phyloP scores from a whole-genome alignment of 1,284 basidiomycete genomes.

The Chondrostereum purpureum region DNA sequence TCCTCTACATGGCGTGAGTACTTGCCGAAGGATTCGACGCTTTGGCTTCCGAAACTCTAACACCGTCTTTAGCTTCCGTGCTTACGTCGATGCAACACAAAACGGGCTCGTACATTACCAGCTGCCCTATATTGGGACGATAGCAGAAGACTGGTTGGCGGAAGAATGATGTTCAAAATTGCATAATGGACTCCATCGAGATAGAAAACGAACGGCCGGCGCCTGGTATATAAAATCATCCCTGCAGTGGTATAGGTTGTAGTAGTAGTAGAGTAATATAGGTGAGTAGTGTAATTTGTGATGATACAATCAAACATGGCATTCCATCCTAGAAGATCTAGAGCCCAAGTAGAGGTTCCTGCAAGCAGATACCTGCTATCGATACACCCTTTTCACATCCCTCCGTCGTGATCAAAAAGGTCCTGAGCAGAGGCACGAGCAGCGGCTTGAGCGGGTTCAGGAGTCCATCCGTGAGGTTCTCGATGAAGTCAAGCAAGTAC shows the following conservation, averaged over 20 bases:
- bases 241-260: too few relatives aligned
- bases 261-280: conserved; percentile 7
- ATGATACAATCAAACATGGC: not conserved
- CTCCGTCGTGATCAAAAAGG: conserved; percentile 5
- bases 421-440: conserved; percentile 12
- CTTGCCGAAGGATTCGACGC: not conserved
- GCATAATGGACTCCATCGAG: not conserved
- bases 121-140: conserved; percentile 59
- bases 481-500: conserved; percentile 35
- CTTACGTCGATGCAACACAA: conserved; percentile 58
- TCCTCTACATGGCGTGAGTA: conserved; percentile 54
- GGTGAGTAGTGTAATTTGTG: conserved; percentile 2
- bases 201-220: conserved; percentile 1
- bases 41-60: not conserved
- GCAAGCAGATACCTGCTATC: not conserved
- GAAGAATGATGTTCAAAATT: conserved; percentile 45
- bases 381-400: conserved; percentile 1
- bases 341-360: not conserved
- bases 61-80: conserved; percentile 40
- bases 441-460: conserved; percentile 35
- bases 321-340: not conserved
- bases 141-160: conserved; percentile 69
- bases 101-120: conserved; percentile 52
- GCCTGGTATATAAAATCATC: too few relatives aligned
- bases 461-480: conserved; percentile 42